Base-by-base conservation (phyloP, 2,329 filamentous ascomycete species). In the Ceratocystis smalleyi region DNA sequence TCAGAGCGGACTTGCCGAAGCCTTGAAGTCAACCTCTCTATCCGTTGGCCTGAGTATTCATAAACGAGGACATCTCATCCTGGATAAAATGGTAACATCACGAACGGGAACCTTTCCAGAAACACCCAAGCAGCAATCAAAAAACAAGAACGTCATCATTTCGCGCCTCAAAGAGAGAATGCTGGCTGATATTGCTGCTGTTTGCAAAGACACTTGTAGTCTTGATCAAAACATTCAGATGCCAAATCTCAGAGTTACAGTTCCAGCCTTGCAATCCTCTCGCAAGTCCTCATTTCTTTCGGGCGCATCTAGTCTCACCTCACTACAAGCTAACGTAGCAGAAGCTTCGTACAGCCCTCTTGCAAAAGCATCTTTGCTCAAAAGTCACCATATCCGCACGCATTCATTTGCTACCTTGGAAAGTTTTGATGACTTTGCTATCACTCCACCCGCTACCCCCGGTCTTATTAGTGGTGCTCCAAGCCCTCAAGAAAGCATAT, bases 1-100 rank as follows among this genome's bases (percentile, higher is more conserved):
- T 22, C 77, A 81, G 68, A 77, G 78, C 1, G 78, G 79, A 3
- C 75, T 82, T 5, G 73, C 75, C 19, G 76, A 80, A 62, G 74
- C 79, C 5, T 73, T 82, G 27, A 74, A 76, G 60, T 75, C 77
- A 27, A 75, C 78, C 65, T 76, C 78, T 27, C 73, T 76, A 47
- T 74, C 76, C 4, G 73, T 81, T 61, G 77, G 75, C 24, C 72
- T 82, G 69, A 76, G 74, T 2, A 76, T 77, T 5, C 74, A 79
- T 68, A 82, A 82, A 69, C 76, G 79, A 54, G 80, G 80, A 0
- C 80, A 82, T 64, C 74, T 80, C 24, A 74, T 82, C 15, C 66
- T 80, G n/a, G 76, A 80, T 69, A 79, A 79, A 68, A 76, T 75
- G 4, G 71, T 81, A 7, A 73, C 77, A 12, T 74, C 77, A n/a